Percentiles rank a stretch among this genome's conserved stretches.
These are phyloP conservation scores for Yamadazyma kanchanaburiensis DNA, from an alignment of 1,139 yeast species.

Conservation along the genomic window DNA sequence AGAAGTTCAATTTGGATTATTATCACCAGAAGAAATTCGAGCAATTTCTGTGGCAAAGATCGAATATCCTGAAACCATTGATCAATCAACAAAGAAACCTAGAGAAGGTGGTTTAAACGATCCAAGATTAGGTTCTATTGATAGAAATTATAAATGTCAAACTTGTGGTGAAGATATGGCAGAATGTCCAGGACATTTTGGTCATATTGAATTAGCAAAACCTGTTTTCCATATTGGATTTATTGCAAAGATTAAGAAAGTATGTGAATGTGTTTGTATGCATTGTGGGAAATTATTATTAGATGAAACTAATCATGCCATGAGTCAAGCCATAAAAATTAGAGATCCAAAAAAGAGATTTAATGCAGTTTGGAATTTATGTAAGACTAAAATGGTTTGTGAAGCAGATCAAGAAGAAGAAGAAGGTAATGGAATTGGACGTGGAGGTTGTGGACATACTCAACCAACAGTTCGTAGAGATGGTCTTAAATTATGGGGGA, in stretches of 20 bases:
- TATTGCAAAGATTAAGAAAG: constrained; percentile 88
- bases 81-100: constrained; percentile 91
- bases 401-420: constrained; percentile 72
- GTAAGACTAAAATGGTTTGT: constrained; percentile 92
- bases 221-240: constrained; percentile 98
- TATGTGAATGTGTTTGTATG: constrained; percentile 96
- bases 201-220: constrained; percentile 96
- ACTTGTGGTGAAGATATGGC: constrained; percentile 99
- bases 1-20: constrained; percentile 97
- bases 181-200: constrained; percentile 99
- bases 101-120: constrained; percentile 96
- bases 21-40: constrained; percentile 96
- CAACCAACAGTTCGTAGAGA: constrained; percentile 97
- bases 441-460: constrained; percentile 98
- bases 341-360: constrained; percentile 95
- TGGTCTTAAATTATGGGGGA: constrained; percentile 93
- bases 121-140: constrained; percentile 95
- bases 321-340: constrained; percentile 85
- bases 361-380: constrained; percentile 92
- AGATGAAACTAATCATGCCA: constrained; percentile 82
- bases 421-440: constrained; percentile 34
- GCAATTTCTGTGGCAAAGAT: constrained; percentile 97
- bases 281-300: constrained; percentile 93
- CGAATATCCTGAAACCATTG: constrained; percentile 98
- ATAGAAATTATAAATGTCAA: constrained; percentile 95